Conservation (phyloP, 345 rosid genomes). For the Eucalyptus grandis region DNA sequence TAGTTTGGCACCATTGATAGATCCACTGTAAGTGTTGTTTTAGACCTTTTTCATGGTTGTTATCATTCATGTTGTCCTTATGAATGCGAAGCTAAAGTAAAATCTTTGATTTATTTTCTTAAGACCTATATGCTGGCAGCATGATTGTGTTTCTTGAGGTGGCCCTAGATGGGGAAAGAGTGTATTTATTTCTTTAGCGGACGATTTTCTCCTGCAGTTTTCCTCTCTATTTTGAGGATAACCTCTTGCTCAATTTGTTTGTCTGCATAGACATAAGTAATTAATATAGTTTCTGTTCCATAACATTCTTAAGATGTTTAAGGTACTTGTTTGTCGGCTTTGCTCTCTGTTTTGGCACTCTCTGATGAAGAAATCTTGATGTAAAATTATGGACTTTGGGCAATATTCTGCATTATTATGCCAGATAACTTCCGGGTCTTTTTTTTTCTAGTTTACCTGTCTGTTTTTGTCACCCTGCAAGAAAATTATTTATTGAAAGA, state of each 20-base stretch:
- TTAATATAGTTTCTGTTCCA: neutral
- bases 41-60: neutral
- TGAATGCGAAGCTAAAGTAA: neutral
- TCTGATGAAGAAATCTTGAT: neutral
- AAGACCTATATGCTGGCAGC: neutral
- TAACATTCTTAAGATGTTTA: neutral
- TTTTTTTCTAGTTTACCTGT: neutral
- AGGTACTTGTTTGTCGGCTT: neutral
- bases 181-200: neutral
- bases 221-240: neutral
- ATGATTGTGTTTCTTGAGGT: neutral
- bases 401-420: neutral
- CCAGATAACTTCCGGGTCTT: neutral
- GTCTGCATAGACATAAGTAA: neutral
- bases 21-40: constrained; percentile 76
- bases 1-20: constrained; percentile 83
- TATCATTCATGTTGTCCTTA: neutral
- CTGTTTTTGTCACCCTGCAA: neutral
- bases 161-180: neutral
- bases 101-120: neutral
- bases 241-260: neutral
- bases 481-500: neutral
- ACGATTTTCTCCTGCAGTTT: neutral
- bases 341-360: neutral
- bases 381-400: neutral